Conservation (phyloP, 768 basidiomycete genomes). For the Boletellus emodensis region DNA sequence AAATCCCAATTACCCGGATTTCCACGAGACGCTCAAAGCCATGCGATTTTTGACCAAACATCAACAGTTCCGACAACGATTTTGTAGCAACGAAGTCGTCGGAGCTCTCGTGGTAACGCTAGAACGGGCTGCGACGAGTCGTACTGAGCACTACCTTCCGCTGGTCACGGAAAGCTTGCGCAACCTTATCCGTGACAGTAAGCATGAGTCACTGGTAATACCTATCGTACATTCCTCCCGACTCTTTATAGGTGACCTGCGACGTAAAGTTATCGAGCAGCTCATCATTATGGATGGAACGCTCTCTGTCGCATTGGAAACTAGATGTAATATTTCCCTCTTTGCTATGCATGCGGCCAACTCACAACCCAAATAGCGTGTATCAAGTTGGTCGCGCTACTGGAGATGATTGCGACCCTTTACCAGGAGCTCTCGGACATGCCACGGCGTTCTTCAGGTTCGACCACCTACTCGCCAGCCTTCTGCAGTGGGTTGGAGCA, state of each 20-base stretch:
- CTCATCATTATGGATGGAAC: not conserved
- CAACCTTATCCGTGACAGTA: no score
- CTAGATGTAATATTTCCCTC: not conserved
- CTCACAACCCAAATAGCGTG: not conserved
- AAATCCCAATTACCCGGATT: no score
- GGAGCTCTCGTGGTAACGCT: no score
- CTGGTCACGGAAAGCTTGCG: no score
- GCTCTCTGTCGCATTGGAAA: slow-evolving; percentile 1
- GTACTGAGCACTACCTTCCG: no score
- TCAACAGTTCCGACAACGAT: no score
- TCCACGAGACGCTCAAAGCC: no score
- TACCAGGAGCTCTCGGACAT: not conserved
- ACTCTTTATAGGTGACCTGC: not conserved
- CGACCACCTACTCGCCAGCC: no score
- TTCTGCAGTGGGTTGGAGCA: not conserved
- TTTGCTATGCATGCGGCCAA: not conserved
- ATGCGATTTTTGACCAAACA: no score
- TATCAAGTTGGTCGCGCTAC: not conserved
- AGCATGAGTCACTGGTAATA: not conserved
- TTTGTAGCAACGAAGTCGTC: no score
- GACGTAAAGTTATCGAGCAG: not conserved
- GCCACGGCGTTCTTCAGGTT: no score
- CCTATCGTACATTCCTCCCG: not conserved
- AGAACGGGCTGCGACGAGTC: no score
- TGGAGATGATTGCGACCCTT: slow-evolving; percentile 1